These are phyloP conservation scores for Citrus mangshanensis DNA, from an alignment of 345 rosid species.

Conservation along the genomic window DNA sequence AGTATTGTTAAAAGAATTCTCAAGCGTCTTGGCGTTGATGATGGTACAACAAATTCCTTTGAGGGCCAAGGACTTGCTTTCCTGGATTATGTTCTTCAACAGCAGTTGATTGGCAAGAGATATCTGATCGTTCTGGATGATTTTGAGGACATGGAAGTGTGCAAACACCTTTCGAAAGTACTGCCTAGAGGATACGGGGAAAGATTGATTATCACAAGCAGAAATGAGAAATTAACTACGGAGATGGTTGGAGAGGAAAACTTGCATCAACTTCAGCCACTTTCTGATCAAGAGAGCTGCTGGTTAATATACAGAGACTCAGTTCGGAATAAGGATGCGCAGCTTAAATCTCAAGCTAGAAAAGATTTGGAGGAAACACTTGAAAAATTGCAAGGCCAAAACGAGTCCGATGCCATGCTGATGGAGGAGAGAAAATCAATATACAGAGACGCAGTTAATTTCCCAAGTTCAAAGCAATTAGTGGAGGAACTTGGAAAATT, in stretches of 20 bases:
- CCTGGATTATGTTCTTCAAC: constrained; percentile 1
- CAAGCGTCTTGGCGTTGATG: background rate
- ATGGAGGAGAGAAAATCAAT: too few species aligned
- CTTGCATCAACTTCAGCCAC: constrained; percentile 6
- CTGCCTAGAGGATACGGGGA: constrained; percentile 27
- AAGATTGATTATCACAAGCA: constrained; percentile 16
- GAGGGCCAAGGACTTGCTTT: constrained; percentile 2
- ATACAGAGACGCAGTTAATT: background rate
- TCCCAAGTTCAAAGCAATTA: background rate
- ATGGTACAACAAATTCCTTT: background rate
- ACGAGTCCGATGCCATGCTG: background rate
- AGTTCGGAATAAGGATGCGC: background rate
- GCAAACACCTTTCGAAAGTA: constrained; percentile 8
- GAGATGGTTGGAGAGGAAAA: constrained; percentile 12
- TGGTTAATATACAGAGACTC: constrained; percentile 4
- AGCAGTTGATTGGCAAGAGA: constrained; percentile 19
- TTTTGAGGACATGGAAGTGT: background rate
- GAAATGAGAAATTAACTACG: background rate
- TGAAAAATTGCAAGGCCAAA: background rate
- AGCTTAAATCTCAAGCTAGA: background rate
- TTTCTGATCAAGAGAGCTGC: background rate
- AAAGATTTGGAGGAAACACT: background rate
- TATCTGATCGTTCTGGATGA: constrained; percentile 25
- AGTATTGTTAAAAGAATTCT: background rate
- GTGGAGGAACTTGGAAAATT: background rate